These are phyloP conservation scores for Penicillium aurantiogriseum DNA, from an alignment of 2,329 filamentous ascomycete species.

Conservation along the genomic window DNA sequence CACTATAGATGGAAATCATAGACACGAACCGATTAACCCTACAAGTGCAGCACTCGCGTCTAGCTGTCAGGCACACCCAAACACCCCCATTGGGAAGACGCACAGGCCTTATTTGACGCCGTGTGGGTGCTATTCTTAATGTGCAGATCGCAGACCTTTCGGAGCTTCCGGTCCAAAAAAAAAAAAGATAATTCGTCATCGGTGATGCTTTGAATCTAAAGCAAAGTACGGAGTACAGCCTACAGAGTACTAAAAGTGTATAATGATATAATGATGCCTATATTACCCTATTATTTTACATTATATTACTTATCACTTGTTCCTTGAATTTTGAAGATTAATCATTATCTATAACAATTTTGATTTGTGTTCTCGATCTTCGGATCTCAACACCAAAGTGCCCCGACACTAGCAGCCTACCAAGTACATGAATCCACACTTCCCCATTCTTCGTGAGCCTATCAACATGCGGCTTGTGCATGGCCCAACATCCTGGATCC, in stretches of 20 bases:
- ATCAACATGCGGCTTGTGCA: constrained; percentile 22
- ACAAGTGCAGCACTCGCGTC: not conserved
- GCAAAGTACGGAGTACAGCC: not conserved
- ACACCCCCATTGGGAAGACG: not conserved
- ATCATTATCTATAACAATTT: constrained; percentile 5
- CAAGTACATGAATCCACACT: constrained; percentile 4
- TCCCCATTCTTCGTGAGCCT: constrained; percentile 15
- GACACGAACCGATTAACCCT: not conserved
- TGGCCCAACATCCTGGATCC: constrained; percentile 27
- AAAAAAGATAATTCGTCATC: not conserved
- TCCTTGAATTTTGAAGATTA: too few species aligned
- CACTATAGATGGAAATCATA: not conserved
- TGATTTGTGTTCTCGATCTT: constrained; percentile 14
- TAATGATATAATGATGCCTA: not conserved
- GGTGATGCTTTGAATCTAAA: not conserved
- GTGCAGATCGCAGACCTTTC: constrained; percentile 21
- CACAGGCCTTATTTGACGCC: constrained; percentile 16
- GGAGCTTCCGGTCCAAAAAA: constrained; percentile 10
- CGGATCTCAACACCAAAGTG: constrained; percentile 23
- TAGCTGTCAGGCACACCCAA: constrained; percentile 13
- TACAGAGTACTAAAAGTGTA: not conserved
- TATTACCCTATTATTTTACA: not conserved
- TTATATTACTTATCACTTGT: not conserved
- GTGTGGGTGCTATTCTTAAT: constrained; percentile 25
- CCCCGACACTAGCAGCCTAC: constrained; percentile 24